These are phyloP conservation scores for Parsonsia alboflavescens DNA, from an alignment of 257 asterid genomes.

Conservation along the genomic window DNA sequence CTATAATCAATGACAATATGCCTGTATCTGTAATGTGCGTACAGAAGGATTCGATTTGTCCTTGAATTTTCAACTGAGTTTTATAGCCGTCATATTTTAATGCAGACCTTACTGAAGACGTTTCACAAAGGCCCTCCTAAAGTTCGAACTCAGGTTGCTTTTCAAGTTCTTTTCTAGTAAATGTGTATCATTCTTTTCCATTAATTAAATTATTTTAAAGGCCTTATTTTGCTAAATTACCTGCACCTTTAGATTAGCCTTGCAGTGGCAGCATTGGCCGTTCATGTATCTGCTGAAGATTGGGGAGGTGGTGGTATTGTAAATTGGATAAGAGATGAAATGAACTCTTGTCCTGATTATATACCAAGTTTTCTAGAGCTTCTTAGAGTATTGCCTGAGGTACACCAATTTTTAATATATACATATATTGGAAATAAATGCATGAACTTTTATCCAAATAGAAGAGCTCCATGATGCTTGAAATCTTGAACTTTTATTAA, in stretches of 20 bases:
- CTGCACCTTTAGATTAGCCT: constrained; percentile 79
- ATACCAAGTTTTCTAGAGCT: constrained; percentile 96
- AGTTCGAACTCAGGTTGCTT: constrained; percentile 93
- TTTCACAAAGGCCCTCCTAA: constrained; percentile 90
- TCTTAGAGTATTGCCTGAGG: constrained; percentile 97
- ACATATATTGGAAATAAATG: constrained; percentile 5
- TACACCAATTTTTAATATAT: constrained; percentile 23
- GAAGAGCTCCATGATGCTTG: neutral
- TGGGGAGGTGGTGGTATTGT: constrained; percentile 98
- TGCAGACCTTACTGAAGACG: constrained; percentile 86
- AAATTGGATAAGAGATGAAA: constrained; percentile 83
- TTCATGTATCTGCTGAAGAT: constrained; percentile 86
- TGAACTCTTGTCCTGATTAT: constrained; percentile 85
- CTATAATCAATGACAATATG: neutral
- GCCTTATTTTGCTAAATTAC: constrained; percentile 39
- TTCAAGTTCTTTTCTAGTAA: constrained; percentile 18
- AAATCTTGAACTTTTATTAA: neutral
- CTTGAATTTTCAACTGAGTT: constrained; percentile 10
- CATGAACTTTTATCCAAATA: neutral
- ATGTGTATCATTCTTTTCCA: neutral
- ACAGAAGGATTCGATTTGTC: constrained; percentile 4
- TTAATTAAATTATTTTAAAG: neutral
- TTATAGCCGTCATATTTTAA: constrained; percentile 18
- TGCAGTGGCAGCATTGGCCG: constrained; percentile 99
- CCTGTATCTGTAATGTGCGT: neutral